These are phyloP conservation scores for Dentipellis fragilis DNA, from an alignment of 768 basidiomycete species.

Conservation along the genomic window DNA sequence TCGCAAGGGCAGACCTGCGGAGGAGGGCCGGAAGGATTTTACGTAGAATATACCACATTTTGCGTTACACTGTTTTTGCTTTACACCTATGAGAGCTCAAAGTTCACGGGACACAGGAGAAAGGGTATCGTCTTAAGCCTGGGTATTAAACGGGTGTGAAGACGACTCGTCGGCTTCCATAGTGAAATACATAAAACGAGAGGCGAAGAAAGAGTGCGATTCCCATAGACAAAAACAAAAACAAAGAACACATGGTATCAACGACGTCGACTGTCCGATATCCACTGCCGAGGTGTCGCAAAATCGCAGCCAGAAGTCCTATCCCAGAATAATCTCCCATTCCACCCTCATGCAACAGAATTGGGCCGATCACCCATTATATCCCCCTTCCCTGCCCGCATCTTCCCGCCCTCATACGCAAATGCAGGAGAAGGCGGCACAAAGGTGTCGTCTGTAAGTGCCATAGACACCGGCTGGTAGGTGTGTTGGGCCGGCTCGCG, in stretches of 20 bases:
- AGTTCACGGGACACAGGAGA: no score
- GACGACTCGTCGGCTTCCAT: background rate
- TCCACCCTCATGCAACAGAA: slow-evolving; percentile 23
- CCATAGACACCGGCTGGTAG: slow-evolving; percentile 70
- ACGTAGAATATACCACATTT: no score
- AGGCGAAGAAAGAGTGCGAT: slow-evolving; percentile 5
- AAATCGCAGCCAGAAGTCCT: background rate
- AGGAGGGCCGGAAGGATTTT: no score
- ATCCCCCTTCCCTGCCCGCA: background rate
- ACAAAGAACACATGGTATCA: slow-evolving; percentile 27
- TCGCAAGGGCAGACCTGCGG: no score
- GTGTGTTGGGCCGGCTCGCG: slow-evolving; percentile 25
- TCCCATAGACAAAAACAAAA: background rate
- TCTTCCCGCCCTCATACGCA: background rate
- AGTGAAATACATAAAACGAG: background rate
- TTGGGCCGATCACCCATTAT: slow-evolving; percentile 9
- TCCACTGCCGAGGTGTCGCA: no score
- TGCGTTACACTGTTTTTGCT: no score
- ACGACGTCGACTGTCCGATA: background rate
- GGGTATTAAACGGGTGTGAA: background rate
- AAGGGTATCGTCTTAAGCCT: background rate
- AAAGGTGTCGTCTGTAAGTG: slow-evolving; percentile 27
- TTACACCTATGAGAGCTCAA: no score
- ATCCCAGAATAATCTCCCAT: background rate
- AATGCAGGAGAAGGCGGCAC: slow-evolving; percentile 26